Evolutionary conservation across 768 basidiomycete species (phyloP).

Genomic region (Russula virescens): DNA sequence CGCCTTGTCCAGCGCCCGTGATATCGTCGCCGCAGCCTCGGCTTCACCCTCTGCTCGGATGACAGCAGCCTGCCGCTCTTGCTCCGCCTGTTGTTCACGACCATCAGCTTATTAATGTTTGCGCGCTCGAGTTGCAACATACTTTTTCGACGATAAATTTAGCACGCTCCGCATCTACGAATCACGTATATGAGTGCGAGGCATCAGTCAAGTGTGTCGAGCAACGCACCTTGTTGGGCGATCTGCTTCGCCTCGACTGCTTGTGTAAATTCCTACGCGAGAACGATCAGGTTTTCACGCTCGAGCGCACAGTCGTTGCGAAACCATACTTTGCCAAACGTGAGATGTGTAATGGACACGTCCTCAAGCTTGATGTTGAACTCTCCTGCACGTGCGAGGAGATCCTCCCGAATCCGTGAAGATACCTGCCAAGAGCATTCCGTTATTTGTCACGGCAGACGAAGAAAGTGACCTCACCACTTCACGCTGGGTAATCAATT

Average conservation of each 20-base stretch:
- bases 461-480: conserved; percentile 52
- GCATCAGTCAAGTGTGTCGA: neutral
- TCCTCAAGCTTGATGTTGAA: conserved; percentile 96
- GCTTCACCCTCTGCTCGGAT: conserved; percentile 99
- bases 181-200: neutral
- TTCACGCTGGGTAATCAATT: conserved; percentile 96
- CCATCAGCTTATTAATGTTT: conserved; percentile 9
- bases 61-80: conserved; percentile 97
- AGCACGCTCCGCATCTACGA: conserved; percentile 90
- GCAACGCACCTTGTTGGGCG: conserved; percentile 82
- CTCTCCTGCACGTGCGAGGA: conserved; percentile 89
- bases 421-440: conserved; percentile 54
- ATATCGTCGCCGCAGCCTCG: conserved; percentile 92
- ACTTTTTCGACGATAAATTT: conserved; percentile 99
- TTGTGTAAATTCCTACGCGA: conserved; percentile 78
- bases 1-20: conserved; percentile 83
- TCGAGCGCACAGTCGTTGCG: neutral
- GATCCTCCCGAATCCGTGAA: conserved; percentile 85
- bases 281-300: conserved; percentile 10
- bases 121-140: conserved; percentile 20
- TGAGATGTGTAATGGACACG: conserved; percentile 91
- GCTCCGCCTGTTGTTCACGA: conserved; percentile 75
- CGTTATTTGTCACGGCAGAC: neutral
- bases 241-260: conserved; percentile 99
- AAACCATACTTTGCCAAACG: conserved; percentile 70